Percentiles rank a stretch among this genome's conserved stretches.
phyloP scores from a whole-genome alignment of 768 basidiomycete genomes.

The Macrolepiota albuminosa region DNA sequence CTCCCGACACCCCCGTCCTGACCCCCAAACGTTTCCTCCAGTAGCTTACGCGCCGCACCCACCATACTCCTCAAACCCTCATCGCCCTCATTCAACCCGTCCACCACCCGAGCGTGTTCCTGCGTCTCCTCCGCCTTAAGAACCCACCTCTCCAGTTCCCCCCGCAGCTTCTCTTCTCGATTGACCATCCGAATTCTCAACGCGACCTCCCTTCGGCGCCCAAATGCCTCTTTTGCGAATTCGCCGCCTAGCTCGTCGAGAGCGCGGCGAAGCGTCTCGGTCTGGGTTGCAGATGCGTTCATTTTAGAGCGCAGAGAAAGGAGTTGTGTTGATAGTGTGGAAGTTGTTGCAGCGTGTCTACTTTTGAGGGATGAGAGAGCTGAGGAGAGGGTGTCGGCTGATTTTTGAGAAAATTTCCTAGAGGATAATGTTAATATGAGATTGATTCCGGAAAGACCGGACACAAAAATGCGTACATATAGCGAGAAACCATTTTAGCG shows the following conservation, averaged over 20 bases:
- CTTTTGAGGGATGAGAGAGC: slow-evolving; percentile 54
- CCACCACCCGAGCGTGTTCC: slow-evolving; percentile 8
- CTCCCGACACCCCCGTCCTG: slow-evolving; percentile 45
- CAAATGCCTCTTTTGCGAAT: slow-evolving; percentile 65
- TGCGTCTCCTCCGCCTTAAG: slow-evolving; percentile 42
- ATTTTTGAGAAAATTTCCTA: slow-evolving; percentile 82
- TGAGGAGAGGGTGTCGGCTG: slow-evolving; percentile 60
- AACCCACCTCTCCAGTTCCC: slow-evolving; percentile 54
- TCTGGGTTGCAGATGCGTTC: slow-evolving; percentile 35
- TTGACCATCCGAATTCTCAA: slow-evolving; percentile 57
- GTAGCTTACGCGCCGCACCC: slow-evolving; percentile 18
- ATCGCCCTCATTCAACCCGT: slow-evolving; percentile 10
- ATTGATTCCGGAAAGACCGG: neutral
- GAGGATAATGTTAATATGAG: neutral
- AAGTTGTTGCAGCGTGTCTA: slow-evolving; percentile 57
- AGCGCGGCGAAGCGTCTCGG: slow-evolving; percentile 47
- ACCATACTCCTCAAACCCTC: slow-evolving; percentile 16
- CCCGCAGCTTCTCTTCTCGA: slow-evolving; percentile 58
- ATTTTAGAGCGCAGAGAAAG: slow-evolving; percentile 40
- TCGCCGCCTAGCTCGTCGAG: slow-evolving; percentile 72
- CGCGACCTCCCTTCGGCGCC: slow-evolving; percentile 66
- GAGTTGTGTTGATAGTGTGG: slow-evolving; percentile 51
- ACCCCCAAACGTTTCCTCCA: slow-evolving; percentile 22
- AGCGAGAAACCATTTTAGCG: slow-evolving; percentile 78
- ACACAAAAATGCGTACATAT: slow-evolving; percentile 55